Conservation (phyloP, 306 rosid species). For the Lagenaria siceraria region DNA sequence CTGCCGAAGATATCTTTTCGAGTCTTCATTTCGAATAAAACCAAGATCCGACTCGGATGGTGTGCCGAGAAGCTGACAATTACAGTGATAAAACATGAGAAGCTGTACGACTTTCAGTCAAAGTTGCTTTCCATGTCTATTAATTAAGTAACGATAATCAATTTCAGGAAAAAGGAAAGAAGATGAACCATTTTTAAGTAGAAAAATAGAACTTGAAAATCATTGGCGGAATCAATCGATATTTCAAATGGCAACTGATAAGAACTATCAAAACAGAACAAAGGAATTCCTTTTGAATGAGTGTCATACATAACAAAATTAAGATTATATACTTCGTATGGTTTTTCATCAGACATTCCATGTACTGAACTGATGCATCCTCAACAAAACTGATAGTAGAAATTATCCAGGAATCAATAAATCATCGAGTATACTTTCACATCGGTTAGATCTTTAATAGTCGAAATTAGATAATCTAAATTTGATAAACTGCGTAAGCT, state of each 20-base stretch:
- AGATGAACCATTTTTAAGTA: neutral
- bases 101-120: neutral
- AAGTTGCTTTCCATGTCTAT: neutral
- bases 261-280: neutral
- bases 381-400: neutral
- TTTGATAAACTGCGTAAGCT: neutral
- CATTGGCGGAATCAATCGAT: neutral
- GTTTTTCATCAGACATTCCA: neutral
- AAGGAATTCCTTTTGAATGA: neutral
- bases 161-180: neutral
- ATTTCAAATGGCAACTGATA: neutral
- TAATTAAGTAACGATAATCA: neutral
- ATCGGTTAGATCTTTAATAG: neutral
- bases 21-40: constrained; percentile 67
- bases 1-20: constrained; percentile 71
- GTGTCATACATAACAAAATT: neutral
- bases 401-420: neutral
- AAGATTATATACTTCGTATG: neutral
- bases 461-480: neutral
- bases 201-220: neutral
- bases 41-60: constrained; percentile 92
- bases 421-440: neutral
- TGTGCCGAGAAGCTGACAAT: constrained; percentile 79
- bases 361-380: neutral
- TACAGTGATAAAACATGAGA: constrained; percentile 18